Base-by-base conservation (phyloP, 164 flowering plant species). In the Magnolia changhungtana region DNA sequence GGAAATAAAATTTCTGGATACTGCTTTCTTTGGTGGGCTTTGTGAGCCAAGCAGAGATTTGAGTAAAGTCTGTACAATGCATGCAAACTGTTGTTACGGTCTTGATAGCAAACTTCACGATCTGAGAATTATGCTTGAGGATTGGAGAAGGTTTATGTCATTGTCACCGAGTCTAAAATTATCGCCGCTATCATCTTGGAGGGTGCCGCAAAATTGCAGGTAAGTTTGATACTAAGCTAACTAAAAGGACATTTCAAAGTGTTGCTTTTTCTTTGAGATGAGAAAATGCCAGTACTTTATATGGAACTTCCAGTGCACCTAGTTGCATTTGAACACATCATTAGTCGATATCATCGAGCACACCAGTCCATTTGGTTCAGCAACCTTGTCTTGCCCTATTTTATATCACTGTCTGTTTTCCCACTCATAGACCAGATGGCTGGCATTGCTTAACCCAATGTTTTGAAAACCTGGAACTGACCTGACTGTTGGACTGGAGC, bases 41-140 rank as follows among this genome's bases (percentile, higher is more conserved):
- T 91, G 97, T 83, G 90, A 91, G 81, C 94, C 90, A 10, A 89
- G 94, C 79, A 85, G 73, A 70, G 87, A 90, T 79, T 78, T 93
- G 74, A 89, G 86, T 78, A 76, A 61, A 72, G 96, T 93, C n/a
- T 89, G 94, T 61, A 93, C 97, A 4, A 91, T 93, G 97, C 97
- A 93, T 84, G 95, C 87, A 24, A 93, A 93, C 80, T 93, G 97
- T 77, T 93, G 97, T 80, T 50, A 64, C 68, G 97, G 97, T 51
- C 52, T 93, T 73, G 87, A 84, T 65, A 89, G 82, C 80, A 93
- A 93, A 85, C 82, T 93, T 76, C 83, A 87, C 77, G 97, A 93
- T 69, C 85, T 91, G 1, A 71, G 82, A 76, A 71, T 90, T 59
- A 85, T 93, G 94, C 90, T 93, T 67, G 84, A 87, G 76, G 93